phyloP scores from a whole-genome alignment of 495 filamentous ascomycete species.

The Daldinia caldariorum region DNA sequence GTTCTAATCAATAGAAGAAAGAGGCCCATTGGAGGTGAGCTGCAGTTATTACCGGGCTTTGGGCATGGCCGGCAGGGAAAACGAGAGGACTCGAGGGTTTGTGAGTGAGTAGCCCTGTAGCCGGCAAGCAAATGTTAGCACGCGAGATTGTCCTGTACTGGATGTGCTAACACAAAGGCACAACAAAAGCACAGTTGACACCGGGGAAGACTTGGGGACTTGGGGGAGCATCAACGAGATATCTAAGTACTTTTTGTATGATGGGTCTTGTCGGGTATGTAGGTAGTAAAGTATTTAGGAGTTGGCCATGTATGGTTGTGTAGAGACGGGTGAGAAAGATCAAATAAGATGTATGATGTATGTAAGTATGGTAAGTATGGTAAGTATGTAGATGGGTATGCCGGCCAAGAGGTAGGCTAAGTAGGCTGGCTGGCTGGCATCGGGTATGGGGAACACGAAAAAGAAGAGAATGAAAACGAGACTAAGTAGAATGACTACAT shows the following conservation, averaged over 20 bases:
- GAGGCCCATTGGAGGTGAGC: slow-evolving; percentile 33
- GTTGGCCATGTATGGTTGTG: slow-evolving; percentile 3
- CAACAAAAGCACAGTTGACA: slow-evolving; percentile 18
- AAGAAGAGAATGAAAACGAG: slow-evolving; percentile 12
- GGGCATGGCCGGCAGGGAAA: slow-evolving; percentile 42
- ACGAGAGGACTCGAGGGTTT: slow-evolving; percentile 36
- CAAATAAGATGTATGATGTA: neutral
- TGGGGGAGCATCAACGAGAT: slow-evolving; percentile 15
- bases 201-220: slow-evolving; percentile 22
- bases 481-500: slow-evolving; percentile 27
- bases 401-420: slow-evolving; percentile 3
- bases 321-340: slow-evolving; percentile 3
- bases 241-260: slow-evolving; percentile 26
- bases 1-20: slow-evolving; percentile 37
- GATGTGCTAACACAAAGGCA: slow-evolving; percentile 19
- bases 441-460: slow-evolving; percentile 21
- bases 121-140: slow-evolving; percentile 36
- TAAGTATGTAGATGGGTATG: neutral
- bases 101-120: slow-evolving; percentile 38
- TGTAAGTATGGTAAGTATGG: slow-evolving; percentile 14
- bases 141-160: slow-evolving; percentile 22
- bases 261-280: slow-evolving; percentile 2
- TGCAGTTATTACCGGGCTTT: slow-evolving; percentile 46
- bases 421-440: neutral
- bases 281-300: slow-evolving; percentile 3